Evolutionary conservation across 192 early-diverging fungal genomes (phyloP).

Genomic region (Allomyces macrogynus): DNA sequence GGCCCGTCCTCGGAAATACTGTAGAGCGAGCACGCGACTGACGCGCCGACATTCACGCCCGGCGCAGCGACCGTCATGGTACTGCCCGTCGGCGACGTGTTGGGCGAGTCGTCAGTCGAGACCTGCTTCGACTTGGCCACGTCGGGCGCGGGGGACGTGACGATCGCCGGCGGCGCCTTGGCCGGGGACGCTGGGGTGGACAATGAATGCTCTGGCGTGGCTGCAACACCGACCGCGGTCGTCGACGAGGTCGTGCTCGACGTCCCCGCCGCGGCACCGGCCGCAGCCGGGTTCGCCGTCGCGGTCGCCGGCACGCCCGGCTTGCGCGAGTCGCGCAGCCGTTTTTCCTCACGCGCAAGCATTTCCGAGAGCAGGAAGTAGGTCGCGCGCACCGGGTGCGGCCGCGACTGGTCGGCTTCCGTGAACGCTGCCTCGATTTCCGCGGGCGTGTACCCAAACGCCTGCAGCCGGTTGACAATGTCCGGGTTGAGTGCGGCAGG

Average conservation of each 20-base stretch:
- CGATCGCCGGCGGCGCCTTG: no score
- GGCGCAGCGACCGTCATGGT: background rate
- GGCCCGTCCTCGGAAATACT: background rate
- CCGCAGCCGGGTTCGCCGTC: no score
- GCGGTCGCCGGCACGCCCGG: no score
- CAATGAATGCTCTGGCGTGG: no score
- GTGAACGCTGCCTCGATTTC: conserved; percentile 20
- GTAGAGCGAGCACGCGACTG: background rate
- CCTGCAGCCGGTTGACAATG: conserved; percentile 18
- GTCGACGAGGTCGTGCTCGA: no score
- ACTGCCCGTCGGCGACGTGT: no score
- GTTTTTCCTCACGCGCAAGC: conserved; percentile 20
- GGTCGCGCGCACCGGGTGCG: conserved; percentile 22
- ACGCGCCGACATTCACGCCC: background rate
- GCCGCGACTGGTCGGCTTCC: conserved; percentile 5
- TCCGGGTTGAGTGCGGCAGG: conserved; percentile 9
- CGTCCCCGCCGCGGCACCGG: no score
- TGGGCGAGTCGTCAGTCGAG: no score
- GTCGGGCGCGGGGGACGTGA: no score
- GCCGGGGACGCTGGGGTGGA: no score
- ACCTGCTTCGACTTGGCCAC: no score
- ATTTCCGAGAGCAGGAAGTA: conserved; percentile 32
- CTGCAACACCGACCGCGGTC: no score
- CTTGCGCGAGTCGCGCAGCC: conserved; percentile 5
- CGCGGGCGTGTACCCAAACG: conserved; percentile 22